These are phyloP conservation scores for Scutellaria baicalensis DNA, from an alignment of 257 asterid species.

Conservation along the genomic window DNA sequence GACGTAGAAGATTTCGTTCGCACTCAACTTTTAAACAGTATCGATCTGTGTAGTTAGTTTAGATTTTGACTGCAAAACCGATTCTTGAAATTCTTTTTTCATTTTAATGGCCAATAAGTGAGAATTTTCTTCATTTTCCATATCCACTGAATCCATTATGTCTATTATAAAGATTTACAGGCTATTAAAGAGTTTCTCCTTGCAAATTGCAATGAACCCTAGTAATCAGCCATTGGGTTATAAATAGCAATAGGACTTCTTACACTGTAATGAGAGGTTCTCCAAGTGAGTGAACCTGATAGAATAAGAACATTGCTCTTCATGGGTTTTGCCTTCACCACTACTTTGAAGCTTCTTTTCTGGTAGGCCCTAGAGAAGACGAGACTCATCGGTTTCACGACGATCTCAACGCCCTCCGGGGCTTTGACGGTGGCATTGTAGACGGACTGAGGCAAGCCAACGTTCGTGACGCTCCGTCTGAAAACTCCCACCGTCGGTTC, in stretches of 20 bases:
- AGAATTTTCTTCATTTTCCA: background rate
- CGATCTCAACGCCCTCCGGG: conserved; percentile 59
- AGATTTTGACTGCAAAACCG: background rate
- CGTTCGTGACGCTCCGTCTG: conserved; percentile 64
- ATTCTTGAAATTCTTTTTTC: background rate
- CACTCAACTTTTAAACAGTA: background rate
- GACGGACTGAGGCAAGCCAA: conserved; percentile 42
- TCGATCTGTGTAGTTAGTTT: conserved; percentile 13
- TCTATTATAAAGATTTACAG: background rate
- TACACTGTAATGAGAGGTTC: conserved; percentile 37
- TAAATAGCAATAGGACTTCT: conserved; percentile 65
- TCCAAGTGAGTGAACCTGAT: conserved; percentile 78
- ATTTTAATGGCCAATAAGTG: conserved; percentile 25
- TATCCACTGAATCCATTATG: background rate
- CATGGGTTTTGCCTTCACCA: conserved; percentile 63
- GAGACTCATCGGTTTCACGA: conserved; percentile 51
- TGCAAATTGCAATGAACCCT: too few relatives aligned
- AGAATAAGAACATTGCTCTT: conserved; percentile 15
- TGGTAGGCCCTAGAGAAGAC: conserved; percentile 38
- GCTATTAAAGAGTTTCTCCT: too few relatives aligned
- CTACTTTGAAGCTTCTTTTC: conserved; percentile 61
- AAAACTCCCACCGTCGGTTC: conserved; percentile 55
- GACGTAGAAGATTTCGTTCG: conserved; percentile 1
- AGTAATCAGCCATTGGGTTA: conserved; percentile 35
- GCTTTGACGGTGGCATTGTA: conserved; percentile 68